Percentiles rank a stretch among this genome's conserved stretches.
phyloP scores from a whole-genome alignment of 495 filamentous ascomycete genomes.

The Penicillium atrosanguineum region DNA sequence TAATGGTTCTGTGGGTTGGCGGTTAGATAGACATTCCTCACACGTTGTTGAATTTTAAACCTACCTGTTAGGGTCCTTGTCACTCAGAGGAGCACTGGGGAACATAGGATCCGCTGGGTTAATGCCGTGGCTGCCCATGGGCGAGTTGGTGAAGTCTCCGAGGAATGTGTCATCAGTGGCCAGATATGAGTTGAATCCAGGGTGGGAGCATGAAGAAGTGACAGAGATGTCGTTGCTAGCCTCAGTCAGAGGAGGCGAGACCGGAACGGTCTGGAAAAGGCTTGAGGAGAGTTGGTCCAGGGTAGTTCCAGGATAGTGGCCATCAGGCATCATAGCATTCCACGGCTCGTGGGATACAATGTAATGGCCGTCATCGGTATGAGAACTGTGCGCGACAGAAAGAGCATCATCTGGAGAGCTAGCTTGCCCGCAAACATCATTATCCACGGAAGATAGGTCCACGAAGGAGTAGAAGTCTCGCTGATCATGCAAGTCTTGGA shows the following conservation, averaged over 20 bases:
- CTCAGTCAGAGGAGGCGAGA: slow-evolving; percentile 47
- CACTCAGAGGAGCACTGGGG: slow-evolving; percentile 39
- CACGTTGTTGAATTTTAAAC: slow-evolving; percentile 15
- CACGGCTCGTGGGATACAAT: slow-evolving; percentile 36
- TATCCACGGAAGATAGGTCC: slow-evolving; percentile 45
- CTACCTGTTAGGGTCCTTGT: slow-evolving; percentile 49
- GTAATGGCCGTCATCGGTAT: slow-evolving; percentile 42
- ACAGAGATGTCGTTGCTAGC: slow-evolving; percentile 47
- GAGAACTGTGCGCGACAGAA: slow-evolving; percentile 43
- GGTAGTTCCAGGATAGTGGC: slow-evolving; percentile 37
- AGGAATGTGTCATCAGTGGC: slow-evolving; percentile 40
- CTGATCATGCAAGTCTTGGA: slow-evolving; percentile 40
- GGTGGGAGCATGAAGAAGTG: slow-evolving; percentile 43
- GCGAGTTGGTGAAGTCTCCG: slow-evolving; percentile 37
- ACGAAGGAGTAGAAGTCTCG: slow-evolving; percentile 44
- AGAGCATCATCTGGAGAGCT: slow-evolving; percentile 43
- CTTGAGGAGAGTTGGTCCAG: slow-evolving; percentile 39
- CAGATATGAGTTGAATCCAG: slow-evolving; percentile 42
- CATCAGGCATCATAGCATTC: slow-evolving; percentile 41
- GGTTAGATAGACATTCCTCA: slow-evolving; percentile 13
- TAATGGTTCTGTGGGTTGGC: slow-evolving; percentile 35
- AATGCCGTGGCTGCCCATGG: slow-evolving; percentile 36
- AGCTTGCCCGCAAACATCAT: slow-evolving; percentile 41
- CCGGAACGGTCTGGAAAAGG: slow-evolving; percentile 40
- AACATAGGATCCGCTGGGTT: slow-evolving; percentile 45